These are phyloP conservation scores for Ascochyta clinopodiicola DNA, from an alignment of 2,329 filamentous ascomycete species.

Conservation along the genomic window DNA sequence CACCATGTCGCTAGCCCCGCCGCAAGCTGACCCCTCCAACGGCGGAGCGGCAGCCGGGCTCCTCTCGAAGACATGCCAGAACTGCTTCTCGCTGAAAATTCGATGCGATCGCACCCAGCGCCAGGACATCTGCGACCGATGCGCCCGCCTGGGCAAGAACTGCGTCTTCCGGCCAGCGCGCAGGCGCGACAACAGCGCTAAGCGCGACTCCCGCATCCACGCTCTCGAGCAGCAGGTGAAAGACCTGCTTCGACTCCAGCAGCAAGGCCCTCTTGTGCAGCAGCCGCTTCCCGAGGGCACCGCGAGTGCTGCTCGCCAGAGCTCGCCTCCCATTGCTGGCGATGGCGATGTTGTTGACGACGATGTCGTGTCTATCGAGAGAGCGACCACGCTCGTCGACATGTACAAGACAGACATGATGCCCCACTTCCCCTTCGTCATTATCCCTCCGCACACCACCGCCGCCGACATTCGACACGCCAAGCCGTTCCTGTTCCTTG, in stretches of 20 bases:
- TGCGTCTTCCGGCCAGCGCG: constrained; percentile 47
- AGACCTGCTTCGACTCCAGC: constrained; percentile 33
- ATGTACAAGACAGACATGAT: constrained; percentile 46
- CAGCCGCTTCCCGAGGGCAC: constrained; percentile 29
- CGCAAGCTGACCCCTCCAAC: constrained; percentile 15
- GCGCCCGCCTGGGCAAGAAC: constrained; percentile 45
- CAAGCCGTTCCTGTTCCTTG: constrained; percentile 40
- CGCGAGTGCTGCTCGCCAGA: constrained; percentile 8
- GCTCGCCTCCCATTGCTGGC: constrained; percentile 18
- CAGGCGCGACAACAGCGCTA: constrained; percentile 47
- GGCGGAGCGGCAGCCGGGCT: constrained; percentile 20
- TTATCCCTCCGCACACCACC: constrained; percentile 34
- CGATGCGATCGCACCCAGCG: constrained; percentile 38
- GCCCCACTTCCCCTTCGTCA: constrained; percentile 49
- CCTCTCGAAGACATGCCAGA: constrained; percentile 43
- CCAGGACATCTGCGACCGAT: constrained; percentile 42
- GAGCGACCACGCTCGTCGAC: constrained; percentile 36
- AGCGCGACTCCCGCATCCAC: constrained; percentile 48
- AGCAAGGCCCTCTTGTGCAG: constrained; percentile 25
- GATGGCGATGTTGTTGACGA: constrained; percentile 39
- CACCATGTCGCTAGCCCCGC: constrained; percentile 23
- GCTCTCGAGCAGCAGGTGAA: constrained; percentile 47
- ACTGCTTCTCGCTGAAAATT: constrained; percentile 42
- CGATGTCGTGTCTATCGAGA: constrained; percentile 35
- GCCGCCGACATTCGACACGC: constrained; percentile 35